Evolutionary conservation across 129 eudicot genomes (phyloP), one percentile per base, ranked within the genome.

Genomic region (Flaveria trinervia): DNA sequence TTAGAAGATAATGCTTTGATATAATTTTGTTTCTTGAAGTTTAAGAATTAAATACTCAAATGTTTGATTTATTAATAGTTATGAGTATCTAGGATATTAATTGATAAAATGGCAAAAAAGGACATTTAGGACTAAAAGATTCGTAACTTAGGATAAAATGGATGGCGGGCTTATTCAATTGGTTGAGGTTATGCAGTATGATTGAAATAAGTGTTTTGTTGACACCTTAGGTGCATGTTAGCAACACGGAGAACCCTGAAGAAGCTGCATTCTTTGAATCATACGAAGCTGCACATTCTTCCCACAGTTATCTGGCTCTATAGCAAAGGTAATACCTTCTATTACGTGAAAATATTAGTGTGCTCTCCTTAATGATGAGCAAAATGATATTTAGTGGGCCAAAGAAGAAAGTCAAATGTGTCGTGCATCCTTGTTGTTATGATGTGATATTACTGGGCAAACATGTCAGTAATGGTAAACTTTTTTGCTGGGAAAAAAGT

Each of bases 191-290:
- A 39, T 26, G 67, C 3, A 5, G 67, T 13, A 25, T 61, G 15
- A 30, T 30, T 64, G 45, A 64, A 44, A 48, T 54, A 48, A 65
- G 18, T 3, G 6, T 66, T 70, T 46, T 56, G 57, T 17, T 70
- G 44, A 20, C 79, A 56, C 82, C 17, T 80, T 88, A 94, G 98
- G 99, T 94, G 81, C 88, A 83, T 73, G 97, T 91, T 50, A 89
- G 87, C 79, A 67, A 82, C 75, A 86, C 81, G 7, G 96, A 87
- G 59, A 91, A 94, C 77, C 85, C 99, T 1, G 97, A 94, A 88
- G 97, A 91, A 72, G 99, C 99, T 51, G 84, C 94, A n/a, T 87
- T 94, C 79, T 94, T 91, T 67, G 99, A 94, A 77, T 94, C 99
- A 49, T 94, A 73, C 82, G 97, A 91, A 88, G 92, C 92, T 48